Conservation (phyloP, 345 rosid genomes). For the Hibiscus trionum region DNA sequence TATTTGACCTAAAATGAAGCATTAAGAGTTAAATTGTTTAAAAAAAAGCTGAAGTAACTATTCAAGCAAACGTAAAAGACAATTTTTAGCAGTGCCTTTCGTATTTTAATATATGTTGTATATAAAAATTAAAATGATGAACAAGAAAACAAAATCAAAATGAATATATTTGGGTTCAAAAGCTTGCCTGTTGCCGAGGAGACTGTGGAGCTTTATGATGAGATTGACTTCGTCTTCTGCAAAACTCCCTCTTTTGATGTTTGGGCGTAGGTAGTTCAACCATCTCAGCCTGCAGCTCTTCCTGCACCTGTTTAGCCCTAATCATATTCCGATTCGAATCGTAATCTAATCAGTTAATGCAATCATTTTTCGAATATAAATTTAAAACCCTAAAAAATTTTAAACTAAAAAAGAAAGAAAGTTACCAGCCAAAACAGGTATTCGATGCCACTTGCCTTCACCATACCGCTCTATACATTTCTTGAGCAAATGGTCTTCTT, state of each 20-base stretch:
- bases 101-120: no score
- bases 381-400: no score
- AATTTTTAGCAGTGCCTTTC: no score
- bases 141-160: no score
- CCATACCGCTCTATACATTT: conserved; percentile 34
- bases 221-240: conserved; percentile 31
- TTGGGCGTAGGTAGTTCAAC: conserved; percentile 39
- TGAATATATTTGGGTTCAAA: no score
- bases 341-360: no score
- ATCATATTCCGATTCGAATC: no score
- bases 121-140: no score
- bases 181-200: conserved; percentile 31
- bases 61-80: no score
- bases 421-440: conserved; percentile 35
- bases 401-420: not conserved
- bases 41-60: no score
- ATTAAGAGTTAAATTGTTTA: no score
- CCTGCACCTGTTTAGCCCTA: conserved; percentile 38
- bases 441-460: conserved; percentile 43
- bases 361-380: not conserved
- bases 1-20: no score
- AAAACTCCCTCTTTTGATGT: conserved; percentile 37
- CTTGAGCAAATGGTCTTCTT: conserved; percentile 43
- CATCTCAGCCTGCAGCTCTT: conserved; percentile 42
- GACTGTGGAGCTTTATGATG: conserved; percentile 33